phyloP scores from a whole-genome alignment of 2,329 filamentous ascomycete genomes.

The Raffaelea albimanens region DNA sequence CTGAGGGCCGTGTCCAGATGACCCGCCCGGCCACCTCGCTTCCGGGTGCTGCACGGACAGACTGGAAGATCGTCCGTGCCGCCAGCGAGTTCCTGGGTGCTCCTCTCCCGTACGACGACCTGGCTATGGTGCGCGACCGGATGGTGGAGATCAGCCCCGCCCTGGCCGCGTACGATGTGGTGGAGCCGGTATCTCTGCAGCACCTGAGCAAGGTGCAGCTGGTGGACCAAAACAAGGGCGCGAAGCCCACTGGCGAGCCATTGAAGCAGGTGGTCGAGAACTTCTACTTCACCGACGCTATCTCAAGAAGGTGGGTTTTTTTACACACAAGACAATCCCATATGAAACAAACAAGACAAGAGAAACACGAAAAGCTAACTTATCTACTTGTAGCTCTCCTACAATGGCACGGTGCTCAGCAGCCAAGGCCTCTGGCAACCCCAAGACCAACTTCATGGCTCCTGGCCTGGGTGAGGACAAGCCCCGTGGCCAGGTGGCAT shows the following conservation, averaged over 20 bases:
- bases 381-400: constrained; percentile 61
- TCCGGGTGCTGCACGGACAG: constrained; percentile 81
- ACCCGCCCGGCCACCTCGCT: constrained; percentile 82
- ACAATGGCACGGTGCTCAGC: constrained; percentile 98
- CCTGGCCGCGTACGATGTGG: constrained; percentile 79
- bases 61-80: constrained; percentile 98
- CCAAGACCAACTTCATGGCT: constrained; percentile 71
- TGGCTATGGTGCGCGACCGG: constrained; percentile 79
- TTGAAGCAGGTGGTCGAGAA: constrained; percentile 84
- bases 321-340: too few species aligned
- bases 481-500: constrained; percentile 52
- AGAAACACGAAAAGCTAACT: background rate
- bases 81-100: constrained; percentile 82
- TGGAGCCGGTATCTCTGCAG: constrained; percentile 69
- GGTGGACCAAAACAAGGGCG: constrained; percentile 90
- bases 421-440: constrained; percentile 74
- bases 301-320: constrained; percentile 78
- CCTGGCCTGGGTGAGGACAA: constrained; percentile 56
- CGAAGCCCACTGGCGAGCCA: constrained; percentile 59
- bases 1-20: constrained; percentile 91
- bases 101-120: constrained; percentile 85
- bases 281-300: constrained; percentile 97
- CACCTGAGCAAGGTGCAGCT: constrained; percentile 86
- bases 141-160: constrained; percentile 93
- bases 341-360: background rate